Conservation (phyloP, 768 basidiomycete genomes). For the Calvatia gigantea region DNA sequence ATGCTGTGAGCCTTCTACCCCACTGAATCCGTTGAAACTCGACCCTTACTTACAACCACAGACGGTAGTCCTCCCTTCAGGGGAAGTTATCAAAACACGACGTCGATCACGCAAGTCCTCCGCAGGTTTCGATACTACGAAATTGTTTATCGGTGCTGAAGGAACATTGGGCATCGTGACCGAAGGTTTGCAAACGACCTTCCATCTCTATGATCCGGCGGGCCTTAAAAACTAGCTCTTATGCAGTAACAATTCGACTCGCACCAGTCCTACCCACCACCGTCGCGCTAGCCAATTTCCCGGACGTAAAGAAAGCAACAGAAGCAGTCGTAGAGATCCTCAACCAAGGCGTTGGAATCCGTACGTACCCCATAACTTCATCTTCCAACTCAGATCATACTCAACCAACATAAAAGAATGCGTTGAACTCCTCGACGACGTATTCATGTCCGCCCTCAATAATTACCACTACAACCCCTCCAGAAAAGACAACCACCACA, state of each 20-base stretch:
- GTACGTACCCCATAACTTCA: constrained; percentile 36
- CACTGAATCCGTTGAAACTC: background rate
- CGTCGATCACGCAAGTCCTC: constrained; percentile 77
- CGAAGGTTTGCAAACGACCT: too few relatives aligned
- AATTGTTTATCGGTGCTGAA: constrained; percentile 81
- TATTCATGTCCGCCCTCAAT: constrained; percentile 64
- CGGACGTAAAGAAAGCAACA: constrained; percentile 68
- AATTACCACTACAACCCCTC: constrained; percentile 52
- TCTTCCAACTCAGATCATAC: background rate
- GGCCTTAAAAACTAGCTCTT: too few relatives aligned
- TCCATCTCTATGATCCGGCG: too few relatives aligned
- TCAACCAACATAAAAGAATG: constrained; percentile 49
- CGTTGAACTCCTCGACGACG: constrained; percentile 76
- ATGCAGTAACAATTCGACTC: constrained; percentile 70
- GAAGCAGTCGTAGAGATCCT: constrained; percentile 72
- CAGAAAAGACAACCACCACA: constrained; percentile 28
- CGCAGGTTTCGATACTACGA: constrained; percentile 83
- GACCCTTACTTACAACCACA: constrained; percentile 24
- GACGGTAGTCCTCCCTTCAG: constrained; percentile 88
- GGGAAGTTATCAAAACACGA: constrained; percentile 89
- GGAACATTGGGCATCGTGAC: constrained; percentile 86
- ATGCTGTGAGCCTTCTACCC: constrained; percentile 44
- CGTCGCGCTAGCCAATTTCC: constrained; percentile 82
- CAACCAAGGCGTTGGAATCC: constrained; percentile 71
- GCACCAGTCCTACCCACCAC: constrained; percentile 80